Evolutionary conservation across 169 alveolate species (phyloP), one percentile per base, ranked within the genome.

Genomic region (Amoebophrya sp.): DNA sequence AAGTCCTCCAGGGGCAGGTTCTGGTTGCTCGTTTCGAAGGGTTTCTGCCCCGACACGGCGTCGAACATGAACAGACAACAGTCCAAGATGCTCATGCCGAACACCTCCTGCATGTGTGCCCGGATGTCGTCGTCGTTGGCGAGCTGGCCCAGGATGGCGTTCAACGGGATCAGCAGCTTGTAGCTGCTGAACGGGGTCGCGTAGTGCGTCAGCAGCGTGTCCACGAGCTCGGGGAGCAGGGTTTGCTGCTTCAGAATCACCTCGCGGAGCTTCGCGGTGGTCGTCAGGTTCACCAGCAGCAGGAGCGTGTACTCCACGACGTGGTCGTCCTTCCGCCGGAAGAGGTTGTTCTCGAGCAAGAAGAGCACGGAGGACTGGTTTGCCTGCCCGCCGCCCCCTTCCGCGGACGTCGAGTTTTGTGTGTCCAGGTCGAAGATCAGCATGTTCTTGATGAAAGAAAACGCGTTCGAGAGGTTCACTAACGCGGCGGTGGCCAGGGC

Each of bases 181-280:
- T 12, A 7, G 32, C 83, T n/a, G 32, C 12, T 66, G 83, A 66
- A 66, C 35, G 83, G 83, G 10, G 83, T 66, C 83, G 83, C 29
- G 83, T 66, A 66, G 83, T 66, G 83, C 38, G 83, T 66, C 83
- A 66, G 18, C 83, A 66, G 35, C 35, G 83, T 66, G 83, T 66
- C 83, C 83, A 66, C 83, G 1, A 66, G 0, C 35, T 66, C 83
- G 7, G 83, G 83, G 32, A 66, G 83, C 35, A 66, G 83, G 35
- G 12, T 7, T 3, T 7, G 1, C 18, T 66, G 83, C 83, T 66
- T 66, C 32, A 18, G 0, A 7, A 66, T 12, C 35, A 66, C 10
- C 35, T 66, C 83, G 32, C 83, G 29, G 35, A 66, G 83, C 35
- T n/a, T 66, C 83, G 83, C 83, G 35, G 83, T 7, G 32, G 1